Conservation (phyloP, 768 basidiomycete genomes). For the Phanerochaete sordida region DNA sequence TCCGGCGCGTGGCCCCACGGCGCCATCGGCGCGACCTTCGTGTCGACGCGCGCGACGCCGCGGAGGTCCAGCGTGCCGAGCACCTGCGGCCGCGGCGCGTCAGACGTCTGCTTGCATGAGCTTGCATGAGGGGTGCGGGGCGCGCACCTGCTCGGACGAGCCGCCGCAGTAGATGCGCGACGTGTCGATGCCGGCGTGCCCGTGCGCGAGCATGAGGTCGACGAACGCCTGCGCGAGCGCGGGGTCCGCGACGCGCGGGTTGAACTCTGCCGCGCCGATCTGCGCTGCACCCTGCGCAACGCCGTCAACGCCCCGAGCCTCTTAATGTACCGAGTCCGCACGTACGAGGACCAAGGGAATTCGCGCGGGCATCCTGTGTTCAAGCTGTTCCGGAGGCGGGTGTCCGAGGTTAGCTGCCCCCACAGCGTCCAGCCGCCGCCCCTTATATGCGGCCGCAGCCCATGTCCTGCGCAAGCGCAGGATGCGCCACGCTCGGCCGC, state of each 20-base stretch:
- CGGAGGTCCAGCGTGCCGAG: conserved; percentile 1
- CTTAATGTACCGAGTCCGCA: too few relatives aligned
- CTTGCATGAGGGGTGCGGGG: background rate
- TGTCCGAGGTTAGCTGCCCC: too few relatives aligned
- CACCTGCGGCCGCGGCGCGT: background rate
- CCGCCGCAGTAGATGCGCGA: conserved; percentile 48
- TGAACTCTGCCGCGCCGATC: conserved; percentile 35
- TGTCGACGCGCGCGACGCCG: background rate
- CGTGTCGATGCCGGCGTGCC: conserved; percentile 45
- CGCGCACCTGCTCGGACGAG: conserved; percentile 49
- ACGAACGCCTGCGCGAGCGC: conserved; percentile 42
- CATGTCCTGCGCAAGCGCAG: too few relatives aligned
- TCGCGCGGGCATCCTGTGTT: too few relatives aligned
- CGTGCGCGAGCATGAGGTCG: conserved; percentile 38
- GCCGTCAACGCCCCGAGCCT: too few relatives aligned
- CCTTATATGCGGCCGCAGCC: too few relatives aligned
- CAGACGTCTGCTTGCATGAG: background rate
- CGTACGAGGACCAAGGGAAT: too few relatives aligned
- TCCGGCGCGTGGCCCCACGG: conserved; percentile 41
- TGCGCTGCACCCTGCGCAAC: conserved; percentile 55
- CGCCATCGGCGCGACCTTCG: conserved; percentile 38
- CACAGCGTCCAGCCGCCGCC: too few relatives aligned
- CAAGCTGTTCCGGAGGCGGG: too few relatives aligned
- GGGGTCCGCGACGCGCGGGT: conserved; percentile 34
- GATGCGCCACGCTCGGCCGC: too few relatives aligned